These are phyloP conservation scores for Monosporascus sp. DNA, from an alignment of 2,329 filamentous ascomycete genomes.

Conservation along the genomic window DNA sequence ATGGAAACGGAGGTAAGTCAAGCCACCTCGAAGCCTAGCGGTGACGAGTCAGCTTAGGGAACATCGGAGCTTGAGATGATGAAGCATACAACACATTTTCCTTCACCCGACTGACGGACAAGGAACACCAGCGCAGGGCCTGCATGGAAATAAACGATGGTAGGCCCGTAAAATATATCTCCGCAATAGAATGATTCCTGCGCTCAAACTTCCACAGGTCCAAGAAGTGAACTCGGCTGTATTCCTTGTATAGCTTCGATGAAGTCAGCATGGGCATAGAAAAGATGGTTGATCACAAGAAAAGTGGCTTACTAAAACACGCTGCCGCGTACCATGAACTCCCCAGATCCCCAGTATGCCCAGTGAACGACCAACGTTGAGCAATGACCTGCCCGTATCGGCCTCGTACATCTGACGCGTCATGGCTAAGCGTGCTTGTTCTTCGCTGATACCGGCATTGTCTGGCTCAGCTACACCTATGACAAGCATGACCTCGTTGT, in stretches of 20 bases:
- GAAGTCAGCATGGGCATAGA: conserved; percentile 3
- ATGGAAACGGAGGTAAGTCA: conserved; percentile 41
- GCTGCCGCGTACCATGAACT: conserved; percentile 45
- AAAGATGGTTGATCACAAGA: background rate
- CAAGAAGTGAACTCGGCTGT: conserved; percentile 43
- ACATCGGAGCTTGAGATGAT: conserved; percentile 7
- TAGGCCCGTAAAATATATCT: conserved; percentile 32
- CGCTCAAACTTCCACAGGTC: conserved; percentile 33
- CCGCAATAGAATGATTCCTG: conserved; percentile 25
- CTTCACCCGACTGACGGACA: conserved; percentile 10
- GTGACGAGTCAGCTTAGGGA: background rate
- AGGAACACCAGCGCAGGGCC: conserved; percentile 23
- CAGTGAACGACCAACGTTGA: conserved; percentile 28
- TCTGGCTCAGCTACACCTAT: conserved; percentile 58
- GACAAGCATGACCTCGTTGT: conserved; percentile 59
- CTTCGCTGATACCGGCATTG: conserved; percentile 34
- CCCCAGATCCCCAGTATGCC: conserved; percentile 45
- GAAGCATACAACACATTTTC: conserved; percentile 19
- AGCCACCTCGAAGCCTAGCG: conserved; percentile 16
- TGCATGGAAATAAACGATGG: conserved; percentile 32
- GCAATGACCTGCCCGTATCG: conserved; percentile 35
- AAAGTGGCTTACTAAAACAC: conserved; percentile 40
- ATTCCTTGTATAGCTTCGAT: conserved; percentile 44
- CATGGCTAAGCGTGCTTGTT: conserved; percentile 30
- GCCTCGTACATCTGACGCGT: conserved; percentile 44